Evolutionary conservation across 2,329 filamentous ascomycete species (phyloP).

Genomic region (Apiospora saccharicola): DNA sequence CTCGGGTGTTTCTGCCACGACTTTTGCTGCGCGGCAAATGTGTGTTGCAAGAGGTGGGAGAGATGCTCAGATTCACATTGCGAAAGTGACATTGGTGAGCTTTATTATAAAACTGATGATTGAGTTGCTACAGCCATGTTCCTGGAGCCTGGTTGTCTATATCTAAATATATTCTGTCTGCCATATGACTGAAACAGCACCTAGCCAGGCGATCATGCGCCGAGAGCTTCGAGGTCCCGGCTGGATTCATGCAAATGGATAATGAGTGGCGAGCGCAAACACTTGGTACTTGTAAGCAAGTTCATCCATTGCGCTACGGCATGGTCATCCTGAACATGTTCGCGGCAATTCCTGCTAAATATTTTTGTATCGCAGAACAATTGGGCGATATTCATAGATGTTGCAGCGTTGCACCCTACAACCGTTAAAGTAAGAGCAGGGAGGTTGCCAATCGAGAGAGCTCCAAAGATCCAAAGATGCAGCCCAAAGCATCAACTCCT

Average conservation of each 20-base stretch:
- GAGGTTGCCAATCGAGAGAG: not conserved
- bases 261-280: not conserved
- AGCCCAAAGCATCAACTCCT: not conserved
- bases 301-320: not conserved
- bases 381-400: not conserved
- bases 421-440: not conserved
- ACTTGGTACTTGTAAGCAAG: not conserved
- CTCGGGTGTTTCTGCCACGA: too few species aligned
- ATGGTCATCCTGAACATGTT: not conserved
- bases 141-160: not conserved
- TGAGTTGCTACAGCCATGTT: not conserved
- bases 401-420: not conserved
- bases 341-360: too few species aligned
- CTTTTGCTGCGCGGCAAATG: too few species aligned
- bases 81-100: not conserved
- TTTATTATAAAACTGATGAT: not conserved
- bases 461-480: not conserved
- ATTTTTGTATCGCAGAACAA: not conserved
- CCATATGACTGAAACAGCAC: not conserved
- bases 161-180: not conserved
- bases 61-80: not conserved
- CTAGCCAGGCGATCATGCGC: constrained; percentile 4
- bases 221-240: not conserved
- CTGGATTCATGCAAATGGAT: not conserved
- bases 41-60: not conserved